Evolutionary conservation across 1,284 basidiomycete genomes (phyloP).

Genomic region (Ceratobasidium papillatum): DNA sequence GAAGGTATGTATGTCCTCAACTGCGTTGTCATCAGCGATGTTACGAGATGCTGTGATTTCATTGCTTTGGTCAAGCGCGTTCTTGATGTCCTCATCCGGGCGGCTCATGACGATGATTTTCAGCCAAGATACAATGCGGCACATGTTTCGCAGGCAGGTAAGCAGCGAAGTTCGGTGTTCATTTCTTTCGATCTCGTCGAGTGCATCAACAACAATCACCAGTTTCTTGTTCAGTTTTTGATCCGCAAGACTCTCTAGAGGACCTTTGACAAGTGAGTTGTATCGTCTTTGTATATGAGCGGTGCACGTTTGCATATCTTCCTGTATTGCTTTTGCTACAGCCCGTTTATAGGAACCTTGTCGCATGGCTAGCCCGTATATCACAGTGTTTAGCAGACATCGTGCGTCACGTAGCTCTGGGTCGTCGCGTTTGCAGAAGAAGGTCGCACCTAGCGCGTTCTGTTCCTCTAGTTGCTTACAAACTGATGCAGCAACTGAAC

Average conservation of each 20-base stretch:
- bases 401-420: background rate
- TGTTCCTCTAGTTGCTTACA: background rate
- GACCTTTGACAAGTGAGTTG: background rate
- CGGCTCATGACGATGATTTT: constrained; percentile 39
- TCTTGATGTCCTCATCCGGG: constrained; percentile 16
- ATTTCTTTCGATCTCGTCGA: background rate
- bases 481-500: background rate
- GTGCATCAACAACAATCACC: background rate
- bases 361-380: background rate
- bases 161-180: constrained; percentile 1
- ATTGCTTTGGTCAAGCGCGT: background rate
- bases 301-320: background rate
- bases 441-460: background rate
- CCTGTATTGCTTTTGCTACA: background rate
- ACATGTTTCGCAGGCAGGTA: background rate
- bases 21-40: background rate
- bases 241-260: background rate
- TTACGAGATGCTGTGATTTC: background rate
- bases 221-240: background rate
- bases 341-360: background rate
- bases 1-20: background rate
- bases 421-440: constrained; percentile 31
- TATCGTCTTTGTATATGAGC: background rate
- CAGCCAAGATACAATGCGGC: background rate
- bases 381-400: background rate